Base-by-base conservation (phyloP, 1,284 basidiomycete genomes). In the Cryptococcus maquisensis region DNA sequence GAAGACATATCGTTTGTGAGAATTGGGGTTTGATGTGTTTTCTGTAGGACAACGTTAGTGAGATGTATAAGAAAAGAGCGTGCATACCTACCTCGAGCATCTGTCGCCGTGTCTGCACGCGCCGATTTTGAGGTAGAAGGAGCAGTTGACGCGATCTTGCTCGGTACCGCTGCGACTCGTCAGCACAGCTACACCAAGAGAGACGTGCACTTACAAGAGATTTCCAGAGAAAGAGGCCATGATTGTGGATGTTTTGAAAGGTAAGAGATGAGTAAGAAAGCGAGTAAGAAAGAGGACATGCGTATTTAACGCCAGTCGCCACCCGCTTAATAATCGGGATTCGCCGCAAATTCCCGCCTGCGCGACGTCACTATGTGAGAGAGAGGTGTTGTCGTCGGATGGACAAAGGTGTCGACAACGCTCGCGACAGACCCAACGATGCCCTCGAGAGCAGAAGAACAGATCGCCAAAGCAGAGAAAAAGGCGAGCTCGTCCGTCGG, bases 11-110 rank as follows among this genome's bases (percentile, higher is more conserved):
- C 2, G 96, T 98, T 69, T 97, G 94, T 2, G 93, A 97, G 77
- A 95, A 98, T 3, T 91, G 88, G 1, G 96, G 96, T 68, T 89
- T 87, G 75, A 97, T 98, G 78, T 99, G 96, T 76, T 98, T 98
- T 68, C 96, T 71, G 53, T 15, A 5, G 35, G 13, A 83, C 3
- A 90, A 21, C 21, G 56, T 62, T 32, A 49, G 47, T 28, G 9
- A 23, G 23, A 37, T 15, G n/a, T 32, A 24, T 15, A 43, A 13
- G 3, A 7, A 32, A 2, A 6, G 37, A 21, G n/a, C 20, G 26
- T 18, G 8, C 18, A 21, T 21, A 63, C 69, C 62, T 44, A 71
- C 68, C 69, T 63, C 13, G 75, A 77, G 59, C 75, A 74, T 50
- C 75, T 63, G 51, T 76, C 73, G 24, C 75, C 76, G 60, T 77